A percentile compares a stretch with the other conserved stretches of the same genome.
These are phyloP conservation scores for Amphibolis antarctica DNA, from an alignment of 106 monocot genomes.

Conservation along the genomic window DNA sequence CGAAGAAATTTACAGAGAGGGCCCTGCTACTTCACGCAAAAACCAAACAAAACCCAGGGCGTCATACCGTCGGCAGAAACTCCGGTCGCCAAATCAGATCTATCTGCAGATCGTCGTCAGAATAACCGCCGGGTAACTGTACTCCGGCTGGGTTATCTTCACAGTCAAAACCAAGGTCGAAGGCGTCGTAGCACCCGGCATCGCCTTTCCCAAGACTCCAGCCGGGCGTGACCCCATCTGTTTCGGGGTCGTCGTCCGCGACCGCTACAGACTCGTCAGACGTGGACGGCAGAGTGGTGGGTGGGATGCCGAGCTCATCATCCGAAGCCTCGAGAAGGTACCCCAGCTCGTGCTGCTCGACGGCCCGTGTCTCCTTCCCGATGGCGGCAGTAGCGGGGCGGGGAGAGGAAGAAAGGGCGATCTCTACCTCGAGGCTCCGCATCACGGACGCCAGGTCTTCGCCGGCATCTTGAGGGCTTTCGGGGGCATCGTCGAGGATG, in stretches of 20 bases:
- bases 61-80: too few relatives aligned
- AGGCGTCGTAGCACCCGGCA: conserved; percentile 3
- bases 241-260: neutral
- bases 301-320: conserved; percentile 11
- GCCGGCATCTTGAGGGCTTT: neutral
- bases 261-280: neutral
- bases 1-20: too few relatives aligned
- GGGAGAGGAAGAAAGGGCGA: neutral
- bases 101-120: neutral
- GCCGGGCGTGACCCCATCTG: too few relatives aligned
- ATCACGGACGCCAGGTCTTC: conserved; percentile 1
- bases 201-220: conserved; percentile 1
- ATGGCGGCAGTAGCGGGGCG: neutral
- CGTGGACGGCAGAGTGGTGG: neutral
- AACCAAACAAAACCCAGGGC: too few relatives aligned
- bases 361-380: neutral
- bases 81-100: too few relatives aligned
- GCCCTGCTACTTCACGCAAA: too few relatives aligned
- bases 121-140: neutral
- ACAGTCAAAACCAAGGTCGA: neutral
- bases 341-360: conserved; percentile 6
- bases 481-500: conserved; percentile 1
- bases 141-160: too few relatives aligned
- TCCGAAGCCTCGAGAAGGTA: conserved; percentile 11
- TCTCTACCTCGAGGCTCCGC: conserved; percentile 11